Base-by-base conservation (phyloP, 2,329 filamentous ascomycete genomes). In the Talaromyces sp. region DNA sequence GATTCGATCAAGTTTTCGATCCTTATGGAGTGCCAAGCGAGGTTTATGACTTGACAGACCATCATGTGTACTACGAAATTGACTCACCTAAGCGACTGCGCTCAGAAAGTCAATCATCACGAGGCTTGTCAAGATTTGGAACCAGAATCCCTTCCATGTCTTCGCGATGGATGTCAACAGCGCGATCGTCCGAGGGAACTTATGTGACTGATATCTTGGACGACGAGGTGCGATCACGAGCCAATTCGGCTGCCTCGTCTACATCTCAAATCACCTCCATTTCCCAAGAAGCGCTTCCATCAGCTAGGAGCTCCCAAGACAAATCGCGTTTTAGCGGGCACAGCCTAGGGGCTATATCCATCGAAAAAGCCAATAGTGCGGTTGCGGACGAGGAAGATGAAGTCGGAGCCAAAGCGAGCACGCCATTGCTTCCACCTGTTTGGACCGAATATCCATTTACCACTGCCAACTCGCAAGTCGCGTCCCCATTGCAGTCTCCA, bases 401-500 rank as follows among this genome's bases (percentile, higher is more conserved):
- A 79, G 27, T 59, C 6, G 59, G 41, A 35, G 50, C 39, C 50
- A 79, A 91, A 70, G 90, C 91, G 0, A 90, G 90, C 3, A 97
- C 93, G 2, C 94, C 93, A 45, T 83, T 97, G 8, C 83, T 97
- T 2, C 93, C 93, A 8, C 93, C 93, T 0, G 83, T 95, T 41
- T 85, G 96, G 81, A 88, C 86, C 33, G 84, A 86, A 63, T 78
- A 83, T 24, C 79, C 76, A n/a, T 76, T 76, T 13, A 76, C 79
- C 45, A 72, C 72, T n/a, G 73, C 81, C 43, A 80, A 86, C 48
- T 83, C 87, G 0, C 84, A 85, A 1, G 82, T 89, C 37, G 85
- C 91, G 65, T 96, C 92, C 8, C 92, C 93, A n/a, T 81, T 96
- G 31, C 92, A 96, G 76, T 96, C 92, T 0, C 93, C 93, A 0